These are phyloP conservation scores for Backusella tuberculispora DNA, from an alignment of 192 early-diverging fungal species.

Conservation along the genomic window DNA sequence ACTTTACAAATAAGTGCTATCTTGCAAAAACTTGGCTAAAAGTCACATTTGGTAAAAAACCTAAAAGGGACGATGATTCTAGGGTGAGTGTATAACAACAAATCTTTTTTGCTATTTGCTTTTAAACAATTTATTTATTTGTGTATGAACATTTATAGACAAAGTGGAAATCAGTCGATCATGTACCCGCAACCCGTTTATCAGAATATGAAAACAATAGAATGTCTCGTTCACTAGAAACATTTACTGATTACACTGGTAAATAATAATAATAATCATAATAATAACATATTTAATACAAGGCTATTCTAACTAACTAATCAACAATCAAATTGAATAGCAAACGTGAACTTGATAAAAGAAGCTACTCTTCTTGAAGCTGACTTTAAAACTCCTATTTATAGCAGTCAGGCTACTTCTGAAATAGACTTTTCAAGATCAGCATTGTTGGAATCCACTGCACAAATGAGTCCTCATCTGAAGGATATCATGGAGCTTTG, in stretches of 20 bases:
- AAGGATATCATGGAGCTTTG: conserved; percentile 9
- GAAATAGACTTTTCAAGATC: not conserved
- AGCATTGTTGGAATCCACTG: not conserved
- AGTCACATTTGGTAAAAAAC: not conserved
- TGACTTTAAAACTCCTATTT: not conserved
- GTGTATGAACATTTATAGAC: not conserved
- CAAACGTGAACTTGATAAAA: not conserved
- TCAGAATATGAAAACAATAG: not conserved
- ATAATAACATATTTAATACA: not conserved
- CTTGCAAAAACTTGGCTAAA: conserved; percentile 3
- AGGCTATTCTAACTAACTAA: not conserved
- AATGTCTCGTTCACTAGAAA: not conserved
- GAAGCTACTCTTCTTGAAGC: not conserved
- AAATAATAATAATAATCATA: not conserved
- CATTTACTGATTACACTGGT: not conserved
- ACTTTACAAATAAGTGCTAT: not conserved
- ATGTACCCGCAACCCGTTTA: not conserved
- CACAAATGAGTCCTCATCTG: not conserved
- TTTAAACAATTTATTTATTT: not conserved
- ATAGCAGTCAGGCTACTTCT: not conserved
- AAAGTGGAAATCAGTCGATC: not conserved
- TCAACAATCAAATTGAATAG: not conserved
- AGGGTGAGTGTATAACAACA: not conserved
- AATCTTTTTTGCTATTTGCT: not conserved
- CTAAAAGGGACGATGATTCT: not conserved